These are phyloP conservation scores for Chionographis japonica DNA, from an alignment of 106 monocot genomes.

Conservation along the genomic window DNA sequence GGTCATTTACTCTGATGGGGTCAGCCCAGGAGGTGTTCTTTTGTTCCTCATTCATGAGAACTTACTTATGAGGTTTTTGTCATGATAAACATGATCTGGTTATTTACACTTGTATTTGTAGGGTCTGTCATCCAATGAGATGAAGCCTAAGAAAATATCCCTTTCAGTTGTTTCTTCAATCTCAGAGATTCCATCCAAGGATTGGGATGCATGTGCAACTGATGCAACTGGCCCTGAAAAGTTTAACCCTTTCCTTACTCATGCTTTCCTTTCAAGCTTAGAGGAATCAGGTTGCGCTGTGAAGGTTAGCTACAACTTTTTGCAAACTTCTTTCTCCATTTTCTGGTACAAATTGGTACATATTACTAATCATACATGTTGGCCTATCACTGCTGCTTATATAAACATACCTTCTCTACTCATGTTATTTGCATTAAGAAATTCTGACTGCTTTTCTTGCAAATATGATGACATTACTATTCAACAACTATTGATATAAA, in stretches of 20 bases:
- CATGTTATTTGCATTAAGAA: no score
- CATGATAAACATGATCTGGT: conserved; percentile 9
- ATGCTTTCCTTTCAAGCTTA: conserved; percentile 85
- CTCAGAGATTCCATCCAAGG: conserved; percentile 55
- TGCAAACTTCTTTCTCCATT: not conserved
- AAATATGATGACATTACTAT: no score
- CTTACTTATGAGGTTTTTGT: not conserved
- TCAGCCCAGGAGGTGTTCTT: conserved; percentile 44
- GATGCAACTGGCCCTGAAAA: conserved; percentile 60
- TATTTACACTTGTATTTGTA: conserved; percentile 13
- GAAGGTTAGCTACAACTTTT: conserved; percentile 35
- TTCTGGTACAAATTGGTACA: no score
- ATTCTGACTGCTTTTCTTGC: no score
- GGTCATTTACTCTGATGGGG: conserved; percentile 45
- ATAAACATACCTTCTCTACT: no score
- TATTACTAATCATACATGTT: no score
- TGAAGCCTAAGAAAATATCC: conserved; percentile 32
- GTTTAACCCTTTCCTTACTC: conserved; percentile 83
- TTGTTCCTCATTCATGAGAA: not conserved
- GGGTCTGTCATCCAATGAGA: conserved; percentile 18
- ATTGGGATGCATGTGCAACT: conserved; percentile 90
- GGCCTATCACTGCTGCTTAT: no score
- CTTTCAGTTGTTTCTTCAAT: conserved; percentile 76
- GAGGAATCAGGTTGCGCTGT: conserved; percentile 84
- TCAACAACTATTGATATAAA: no score